Conservation (phyloP, 345 rosid species). For the Punica granatum region DNA sequence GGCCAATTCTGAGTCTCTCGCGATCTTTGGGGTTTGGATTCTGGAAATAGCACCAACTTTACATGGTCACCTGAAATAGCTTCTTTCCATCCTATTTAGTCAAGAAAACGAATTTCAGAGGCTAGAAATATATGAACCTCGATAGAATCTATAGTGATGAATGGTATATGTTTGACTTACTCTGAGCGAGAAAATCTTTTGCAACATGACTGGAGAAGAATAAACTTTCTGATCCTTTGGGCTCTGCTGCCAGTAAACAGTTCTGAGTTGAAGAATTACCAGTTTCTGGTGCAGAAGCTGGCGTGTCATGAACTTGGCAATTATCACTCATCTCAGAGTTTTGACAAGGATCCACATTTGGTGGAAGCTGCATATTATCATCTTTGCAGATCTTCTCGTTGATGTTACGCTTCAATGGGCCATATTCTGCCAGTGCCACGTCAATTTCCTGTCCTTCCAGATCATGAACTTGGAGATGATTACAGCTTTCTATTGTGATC, state of each 20-base stretch:
- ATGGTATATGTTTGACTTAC: constrained; percentile 30
- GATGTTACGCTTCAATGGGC: neutral
- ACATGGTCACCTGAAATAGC: constrained; percentile 60
- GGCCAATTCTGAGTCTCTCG: constrained; percentile 12
- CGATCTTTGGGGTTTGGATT: constrained; percentile 22
- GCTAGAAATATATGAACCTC: neutral
- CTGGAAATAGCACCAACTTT: constrained; percentile 45
- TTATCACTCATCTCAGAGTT: neutral
- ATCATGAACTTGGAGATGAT: constrained; percentile 20
- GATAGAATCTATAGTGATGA: neutral
- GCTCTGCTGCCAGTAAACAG: neutral
- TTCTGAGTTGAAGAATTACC: neutral
- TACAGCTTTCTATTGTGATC: constrained; percentile 44
- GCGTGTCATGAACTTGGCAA: neutral
- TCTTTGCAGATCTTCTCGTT: neutral
- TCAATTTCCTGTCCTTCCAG: constrained; percentile 26
- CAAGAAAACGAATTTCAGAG: neutral
- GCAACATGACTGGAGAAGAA: constrained; percentile 51
- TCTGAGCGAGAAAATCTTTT: constrained; percentile 61
- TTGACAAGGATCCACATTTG: neutral
- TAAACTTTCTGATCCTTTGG: constrained; percentile 19
- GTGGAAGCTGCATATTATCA: neutral
- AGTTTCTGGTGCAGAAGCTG: neutral
- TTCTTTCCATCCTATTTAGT: constrained; percentile 76
- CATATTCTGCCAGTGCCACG: constrained; percentile 4